Conservation (phyloP, 192 early-diverging fungal species). For the Geranomyces michiganensis region DNA sequence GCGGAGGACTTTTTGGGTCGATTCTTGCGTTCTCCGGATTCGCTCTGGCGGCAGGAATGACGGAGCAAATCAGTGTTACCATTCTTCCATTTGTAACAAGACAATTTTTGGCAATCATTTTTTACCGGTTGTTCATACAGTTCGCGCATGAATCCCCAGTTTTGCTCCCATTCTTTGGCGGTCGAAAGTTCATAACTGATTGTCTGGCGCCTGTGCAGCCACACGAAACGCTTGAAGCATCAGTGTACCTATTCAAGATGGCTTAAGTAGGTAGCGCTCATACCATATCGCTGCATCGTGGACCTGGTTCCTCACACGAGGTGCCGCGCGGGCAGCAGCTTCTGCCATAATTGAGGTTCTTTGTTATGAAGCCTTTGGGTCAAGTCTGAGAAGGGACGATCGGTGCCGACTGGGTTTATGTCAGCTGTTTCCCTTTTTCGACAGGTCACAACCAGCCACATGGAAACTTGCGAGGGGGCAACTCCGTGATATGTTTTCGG, state of each 20-base stretch:
- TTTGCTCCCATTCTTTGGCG: conserved; percentile 53
- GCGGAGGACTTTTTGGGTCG: no score
- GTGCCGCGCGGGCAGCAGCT: conserved; percentile 19
- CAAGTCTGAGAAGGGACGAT: not conserved
- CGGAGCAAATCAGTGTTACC: no score
- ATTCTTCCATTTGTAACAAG: not conserved
- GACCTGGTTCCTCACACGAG: conserved; percentile 45
- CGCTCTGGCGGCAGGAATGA: not conserved
- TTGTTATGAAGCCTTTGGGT: no score
- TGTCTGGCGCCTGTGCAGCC: conserved; percentile 50
- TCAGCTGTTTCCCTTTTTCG: no score
- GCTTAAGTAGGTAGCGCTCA: not conserved
- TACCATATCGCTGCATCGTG: conserved; percentile 59
- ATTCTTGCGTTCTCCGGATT: not conserved
- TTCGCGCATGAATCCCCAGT: conserved; percentile 59
- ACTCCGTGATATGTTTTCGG: no score
- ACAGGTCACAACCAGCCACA: not conserved
- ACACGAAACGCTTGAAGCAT: not conserved
- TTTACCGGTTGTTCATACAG: conserved; percentile 30
- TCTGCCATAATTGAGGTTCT: not conserved
- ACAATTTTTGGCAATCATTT: not conserved
- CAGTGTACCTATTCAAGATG: not conserved
- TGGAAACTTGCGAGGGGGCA: no score
- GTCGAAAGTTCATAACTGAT: conserved; percentile 53
- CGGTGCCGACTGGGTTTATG: no score